Evolutionary conservation across 176 grass and related monocot species (phyloP), one percentile per base, ranked within the genome.

Genomic region (Eleusine coracana): DNA sequence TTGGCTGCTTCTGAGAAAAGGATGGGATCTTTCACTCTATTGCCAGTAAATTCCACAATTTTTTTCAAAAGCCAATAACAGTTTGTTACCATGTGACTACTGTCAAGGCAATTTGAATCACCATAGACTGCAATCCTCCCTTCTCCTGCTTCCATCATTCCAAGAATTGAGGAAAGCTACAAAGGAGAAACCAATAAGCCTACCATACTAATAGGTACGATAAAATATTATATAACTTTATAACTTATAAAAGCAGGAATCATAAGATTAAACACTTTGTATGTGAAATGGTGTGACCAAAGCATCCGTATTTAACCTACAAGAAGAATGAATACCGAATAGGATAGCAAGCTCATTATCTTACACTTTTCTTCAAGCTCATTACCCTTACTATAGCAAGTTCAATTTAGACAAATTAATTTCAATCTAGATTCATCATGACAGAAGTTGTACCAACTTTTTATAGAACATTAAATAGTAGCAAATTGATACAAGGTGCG

Each of bases 61-160:
- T 95, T 95, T 70, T 82, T 93, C 29, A 98, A 84, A 60, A 98
- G 85, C 96, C 96, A 98, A 79, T 93, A 98, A 70, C 96, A 95
- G 82, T 98, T 98, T n/a, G 96, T 98, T 77, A 98, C 92, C 96
- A 95, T 98, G 80, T 98, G 96, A 89, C 96, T 98, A 72, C 96
- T 93, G 74, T 98, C 96, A 85, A 98, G 92, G 71, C 92, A 98
- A 75, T 98, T 98, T 67, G 96, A 98, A 84, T 98, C 96, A 29
- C 96, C 96, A 87, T 98, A 98, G 1, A 95, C 77, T 74, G 92
- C 91, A 71, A 98, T 83, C 37, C 91, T 86, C 17, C 96, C 96
- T 74, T 83, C 62, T 1, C 96, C 96, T 50, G 77, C 82, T 83
- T 98, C 91, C 7, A 84, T 50, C 17, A 98, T 78, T 40, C 96